Evolutionary conservation across 1,284 basidiomycete species (phyloP).

Genomic region (Coniferiporia sulphurascens): DNA sequence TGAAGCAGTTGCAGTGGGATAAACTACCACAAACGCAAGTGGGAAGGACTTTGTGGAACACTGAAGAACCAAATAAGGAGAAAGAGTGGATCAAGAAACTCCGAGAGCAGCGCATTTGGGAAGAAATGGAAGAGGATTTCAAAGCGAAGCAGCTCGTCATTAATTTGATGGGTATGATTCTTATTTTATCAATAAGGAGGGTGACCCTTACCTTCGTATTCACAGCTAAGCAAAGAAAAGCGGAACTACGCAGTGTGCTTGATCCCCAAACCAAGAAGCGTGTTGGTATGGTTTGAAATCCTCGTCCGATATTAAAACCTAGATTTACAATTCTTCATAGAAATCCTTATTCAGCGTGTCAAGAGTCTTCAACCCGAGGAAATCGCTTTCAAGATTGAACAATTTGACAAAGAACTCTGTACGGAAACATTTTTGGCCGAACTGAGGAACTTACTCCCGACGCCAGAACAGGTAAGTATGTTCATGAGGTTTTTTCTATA

Average conservation of each 20-base stretch:
- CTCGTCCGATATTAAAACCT: background rate
- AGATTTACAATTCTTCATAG: constrained; percentile 34
- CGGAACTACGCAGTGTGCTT: constrained; percentile 87
- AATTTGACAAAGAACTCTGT: constrained; percentile 83
- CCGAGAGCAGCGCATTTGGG: constrained; percentile 83
- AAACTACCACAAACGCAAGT: constrained; percentile 86
- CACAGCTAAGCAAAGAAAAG: constrained; percentile 72
- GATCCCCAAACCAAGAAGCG: constrained; percentile 87
- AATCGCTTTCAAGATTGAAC: constrained; percentile 76
- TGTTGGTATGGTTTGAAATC: constrained; percentile 56
- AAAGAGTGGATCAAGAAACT: constrained; percentile 76
- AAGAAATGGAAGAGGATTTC: constrained; percentile 97
- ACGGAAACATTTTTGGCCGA: constrained; percentile 85
- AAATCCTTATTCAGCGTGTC: constrained; percentile 86
- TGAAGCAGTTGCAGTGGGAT: constrained; percentile 99
- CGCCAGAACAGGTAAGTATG: constrained; percentile 73
- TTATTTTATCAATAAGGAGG: background rate
- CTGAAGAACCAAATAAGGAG: constrained; percentile 66
- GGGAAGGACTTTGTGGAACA: constrained; percentile 80
- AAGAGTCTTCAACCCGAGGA: constrained; percentile 81
- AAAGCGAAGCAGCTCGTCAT: constrained; percentile 93
- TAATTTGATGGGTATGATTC: constrained; percentile 62
- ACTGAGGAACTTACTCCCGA: constrained; percentile 80
- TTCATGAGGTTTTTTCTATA: constrained; percentile 20
- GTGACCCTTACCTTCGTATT: constrained; percentile 5